A percentile compares a stretch with the other conserved stretches of the same genome.
Conservation (phyloP, 2,329 filamentous ascomycete genomes). For the Beauveria pseudobassiana region DNA sequence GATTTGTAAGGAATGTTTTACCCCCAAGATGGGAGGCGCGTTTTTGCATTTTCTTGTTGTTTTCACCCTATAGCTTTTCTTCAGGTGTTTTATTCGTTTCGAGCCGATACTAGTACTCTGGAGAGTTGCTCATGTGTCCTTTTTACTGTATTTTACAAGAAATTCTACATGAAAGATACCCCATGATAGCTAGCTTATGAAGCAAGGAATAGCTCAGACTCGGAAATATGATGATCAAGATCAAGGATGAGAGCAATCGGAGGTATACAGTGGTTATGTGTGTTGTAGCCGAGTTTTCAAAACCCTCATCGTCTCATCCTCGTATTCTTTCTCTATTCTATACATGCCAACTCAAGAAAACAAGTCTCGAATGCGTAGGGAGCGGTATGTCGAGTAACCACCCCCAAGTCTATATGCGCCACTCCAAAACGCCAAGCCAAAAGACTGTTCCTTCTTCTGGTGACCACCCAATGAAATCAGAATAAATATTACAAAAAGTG, state of each 20-base stretch:
- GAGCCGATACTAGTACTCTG: not conserved
- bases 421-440: slow-evolving; percentile 8
- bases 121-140: not conserved
- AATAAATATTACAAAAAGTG: slow-evolving; percentile 4
- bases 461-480: not conserved
- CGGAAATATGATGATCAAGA: not conserved
- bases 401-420: slow-evolving; percentile 6
- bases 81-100: not conserved
- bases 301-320: not conserved
- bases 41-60: not conserved
- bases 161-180: not conserved
- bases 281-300: slow-evolving; percentile 1
- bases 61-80: not conserved
- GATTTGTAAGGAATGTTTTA: slow-evolving; percentile 22
- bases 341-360: slow-evolving; percentile 4
- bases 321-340: not conserved
- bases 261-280: not conserved
- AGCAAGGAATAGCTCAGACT: not conserved
- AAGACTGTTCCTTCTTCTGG: not conserved
- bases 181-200: not conserved
- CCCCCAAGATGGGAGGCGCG: too few species aligned
- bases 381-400: not conserved
- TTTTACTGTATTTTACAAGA: not conserved
- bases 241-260: not conserved
- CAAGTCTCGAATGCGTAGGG: not conserved